Conservation (phyloP, 106 monocot genomes). For the Posidonia australis region DNA sequence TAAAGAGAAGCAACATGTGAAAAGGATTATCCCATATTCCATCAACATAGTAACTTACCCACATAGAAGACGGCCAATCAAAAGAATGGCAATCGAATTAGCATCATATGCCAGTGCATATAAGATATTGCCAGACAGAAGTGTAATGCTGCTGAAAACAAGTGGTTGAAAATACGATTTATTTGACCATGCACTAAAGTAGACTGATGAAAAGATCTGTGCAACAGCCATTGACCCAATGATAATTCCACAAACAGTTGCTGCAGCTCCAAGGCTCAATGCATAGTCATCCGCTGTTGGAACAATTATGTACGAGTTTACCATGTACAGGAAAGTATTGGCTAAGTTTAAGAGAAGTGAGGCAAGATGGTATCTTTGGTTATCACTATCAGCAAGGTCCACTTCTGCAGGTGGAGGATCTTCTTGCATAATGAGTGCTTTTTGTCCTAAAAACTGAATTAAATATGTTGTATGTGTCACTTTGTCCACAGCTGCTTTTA, state of each 20-base stretch:
- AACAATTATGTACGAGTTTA: slow-evolving; percentile 96
- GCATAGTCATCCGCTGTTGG: slow-evolving; percentile 98
- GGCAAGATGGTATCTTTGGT: slow-evolving; percentile 72
- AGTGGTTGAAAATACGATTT: slow-evolving; percentile 89
- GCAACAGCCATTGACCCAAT: slow-evolving; percentile 99
- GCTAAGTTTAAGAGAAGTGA: slow-evolving; percentile 88
- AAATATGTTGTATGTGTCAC: slow-evolving; percentile 79
- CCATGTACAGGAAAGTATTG: slow-evolving; percentile 98
- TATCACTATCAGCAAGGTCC: slow-evolving; percentile 37
- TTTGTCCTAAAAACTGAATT: slow-evolving; percentile 84
- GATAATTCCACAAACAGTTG: slow-evolving; percentile 89
- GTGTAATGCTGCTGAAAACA: slow-evolving; percentile 79
- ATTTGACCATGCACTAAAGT: slow-evolving; percentile 99
- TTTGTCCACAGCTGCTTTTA: slow-evolving; percentile 69
- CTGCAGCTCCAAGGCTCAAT: slow-evolving; percentile 81
- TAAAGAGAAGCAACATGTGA: neutral
- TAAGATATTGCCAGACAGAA: slow-evolving; percentile 66
- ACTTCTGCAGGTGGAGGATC: slow-evolving; percentile 44
- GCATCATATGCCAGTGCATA: slow-evolving; percentile 93
- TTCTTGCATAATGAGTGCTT: slow-evolving; percentile 81
- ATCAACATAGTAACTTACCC: slow-evolving; percentile 52
- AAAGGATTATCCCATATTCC: too few relatives aligned
- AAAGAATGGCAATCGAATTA: slow-evolving; percentile 57
- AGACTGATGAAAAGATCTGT: slow-evolving; percentile 86
- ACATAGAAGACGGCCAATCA: slow-evolving; percentile 80